Evolutionary conservation across 495 filamentous ascomycete genomes (phyloP), one percentile per base, ranked within the genome.

Genomic region (Neurospora hispaniola): DNA sequence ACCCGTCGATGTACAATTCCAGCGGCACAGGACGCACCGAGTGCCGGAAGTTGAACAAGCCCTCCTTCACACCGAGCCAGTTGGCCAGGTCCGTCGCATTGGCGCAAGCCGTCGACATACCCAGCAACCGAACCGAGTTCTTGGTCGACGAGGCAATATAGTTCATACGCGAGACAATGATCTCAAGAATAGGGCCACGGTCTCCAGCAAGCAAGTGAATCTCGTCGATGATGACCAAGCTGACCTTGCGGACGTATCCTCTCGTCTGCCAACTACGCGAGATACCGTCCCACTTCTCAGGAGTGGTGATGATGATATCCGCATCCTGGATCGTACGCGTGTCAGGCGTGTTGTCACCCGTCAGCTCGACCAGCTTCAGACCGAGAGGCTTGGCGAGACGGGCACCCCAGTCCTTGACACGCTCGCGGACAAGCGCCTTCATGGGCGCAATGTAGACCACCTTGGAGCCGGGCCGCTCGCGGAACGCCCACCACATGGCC

Each of bases 401-500:
- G 73, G 88, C 88, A 9, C 91, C 87, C 96, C 96, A 99, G 80
- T 99, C 96, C 77, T 96, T 91, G 27, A 99, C 96, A 79, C 96
- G 91, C 80, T 99, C 96, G 11, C 96, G 91, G 68, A 99, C 96
- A 42, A 99, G 89, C 3, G 96, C 96, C 79, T 99, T 99, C 96
- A 99, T 99, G 0, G 96, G 96, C 4, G 96, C 96, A 76, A 99
- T 98, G 77, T 99, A 99, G 35, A 99, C 94, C 2, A 99, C 95
- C 82, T 99, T 99, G 4, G 93, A 97, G 3, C 94, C 94, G 1
- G 96, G 96, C 48, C 91, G 92, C 79, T 98, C 94, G 12, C 95
- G 90, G 82, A 99, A 98, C 7, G 96, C 94, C 95, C 94, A 97
- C 96, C 96, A 99, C 96, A 99, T 98, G n/a, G 96, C 96, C 70